phyloP scores from a whole-genome alignment of 208 protist genomes.

The Trypanosoma conorhini region DNA sequence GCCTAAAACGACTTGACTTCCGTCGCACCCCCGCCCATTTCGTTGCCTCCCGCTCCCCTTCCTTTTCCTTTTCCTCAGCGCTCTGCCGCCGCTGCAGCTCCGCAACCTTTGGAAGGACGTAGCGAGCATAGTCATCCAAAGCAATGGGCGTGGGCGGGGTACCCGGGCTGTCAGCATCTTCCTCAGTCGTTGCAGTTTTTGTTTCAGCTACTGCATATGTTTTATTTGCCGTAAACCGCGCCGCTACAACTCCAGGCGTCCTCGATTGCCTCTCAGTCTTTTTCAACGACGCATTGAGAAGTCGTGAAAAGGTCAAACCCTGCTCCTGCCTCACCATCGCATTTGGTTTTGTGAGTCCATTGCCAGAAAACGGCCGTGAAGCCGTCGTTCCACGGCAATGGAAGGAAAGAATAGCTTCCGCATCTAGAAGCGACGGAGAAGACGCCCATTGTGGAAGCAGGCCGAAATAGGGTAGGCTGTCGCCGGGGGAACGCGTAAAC shows the following conservation, averaged over 20 bases:
- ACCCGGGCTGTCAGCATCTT: conserved; percentile 17
- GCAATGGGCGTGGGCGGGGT: conserved; percentile 17
- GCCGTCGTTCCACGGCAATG: background rate
- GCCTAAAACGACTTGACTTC: background rate
- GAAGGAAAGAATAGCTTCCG: conserved; percentile 30
- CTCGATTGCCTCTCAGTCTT: background rate
- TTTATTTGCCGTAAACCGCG: background rate
- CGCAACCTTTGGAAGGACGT: conserved; percentile 21
- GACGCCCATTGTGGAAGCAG: conserved; percentile 26
- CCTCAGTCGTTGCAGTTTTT: background rate
- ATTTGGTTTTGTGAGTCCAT: background rate
- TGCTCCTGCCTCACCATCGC: background rate
- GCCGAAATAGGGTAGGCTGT: conserved; percentile 4
- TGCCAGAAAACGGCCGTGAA: background rate
- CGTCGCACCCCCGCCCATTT: background rate
- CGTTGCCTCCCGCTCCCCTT: background rate
- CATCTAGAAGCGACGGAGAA: conserved; percentile 20
- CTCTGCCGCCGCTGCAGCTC: background rate
- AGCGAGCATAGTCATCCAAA: conserved; percentile 29
- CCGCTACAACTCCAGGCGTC: background rate
- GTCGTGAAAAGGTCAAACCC: conserved; percentile 20
- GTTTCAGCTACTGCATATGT: background rate
- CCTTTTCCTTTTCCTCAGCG: background rate
- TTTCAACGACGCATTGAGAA: conserved; percentile 16
- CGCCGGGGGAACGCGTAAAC: background rate